These are phyloP conservation scores for Vitis hybrid DNA, from an alignment of 177 flowering plant species.

Conservation along the genomic window DNA sequence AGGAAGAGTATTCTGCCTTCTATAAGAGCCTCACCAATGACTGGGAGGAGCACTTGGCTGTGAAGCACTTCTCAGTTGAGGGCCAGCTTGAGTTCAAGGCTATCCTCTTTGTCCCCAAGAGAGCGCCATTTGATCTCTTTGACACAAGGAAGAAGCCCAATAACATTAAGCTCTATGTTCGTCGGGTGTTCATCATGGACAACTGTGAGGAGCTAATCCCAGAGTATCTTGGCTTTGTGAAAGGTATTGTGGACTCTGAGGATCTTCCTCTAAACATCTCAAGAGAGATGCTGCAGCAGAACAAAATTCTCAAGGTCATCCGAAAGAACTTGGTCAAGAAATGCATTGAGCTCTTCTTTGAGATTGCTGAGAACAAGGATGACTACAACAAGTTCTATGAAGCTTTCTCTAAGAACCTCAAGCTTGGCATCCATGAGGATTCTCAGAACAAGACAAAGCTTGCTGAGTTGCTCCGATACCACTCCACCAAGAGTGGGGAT, in stretches of 20 bases:
- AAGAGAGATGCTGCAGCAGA: conserved; percentile 77
- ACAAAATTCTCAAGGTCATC: conserved; percentile 55
- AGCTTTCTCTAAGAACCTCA: conserved; percentile 67
- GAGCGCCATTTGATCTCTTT: conserved; percentile 25
- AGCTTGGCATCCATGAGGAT: conserved; percentile 83
- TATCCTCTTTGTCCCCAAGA: conserved; percentile 43
- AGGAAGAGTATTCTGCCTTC: conserved; percentile 36
- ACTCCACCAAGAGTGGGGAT: conserved; percentile 75
- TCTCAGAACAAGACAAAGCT: conserved; percentile 61
- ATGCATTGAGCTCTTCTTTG: conserved; percentile 22
- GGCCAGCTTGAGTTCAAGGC: conserved; percentile 43
- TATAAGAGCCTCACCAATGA: conserved; percentile 33
- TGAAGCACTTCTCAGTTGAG: conserved; percentile 26
- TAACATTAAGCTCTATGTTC: conserved; percentile 57
- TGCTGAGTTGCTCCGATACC: conserved; percentile 56
- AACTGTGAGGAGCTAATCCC: conserved; percentile 90
- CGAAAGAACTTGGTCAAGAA: conserved; percentile 25
- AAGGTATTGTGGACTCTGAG: conserved; percentile 31
- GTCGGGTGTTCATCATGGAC: conserved; percentile 79
- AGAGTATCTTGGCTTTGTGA: conserved; percentile 65
- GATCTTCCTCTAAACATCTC: conserved; percentile 55
- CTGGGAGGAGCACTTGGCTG: conserved; percentile 35
- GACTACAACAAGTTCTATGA: conserved; percentile 26
- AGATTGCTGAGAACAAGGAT: conserved; percentile 30
- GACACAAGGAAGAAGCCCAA: conserved; percentile 55